Percentiles rank a stretch among this genome's conserved stretches.
Conservation (phyloP, 257 asterid species). For the Scutellaria galericulata region DNA sequence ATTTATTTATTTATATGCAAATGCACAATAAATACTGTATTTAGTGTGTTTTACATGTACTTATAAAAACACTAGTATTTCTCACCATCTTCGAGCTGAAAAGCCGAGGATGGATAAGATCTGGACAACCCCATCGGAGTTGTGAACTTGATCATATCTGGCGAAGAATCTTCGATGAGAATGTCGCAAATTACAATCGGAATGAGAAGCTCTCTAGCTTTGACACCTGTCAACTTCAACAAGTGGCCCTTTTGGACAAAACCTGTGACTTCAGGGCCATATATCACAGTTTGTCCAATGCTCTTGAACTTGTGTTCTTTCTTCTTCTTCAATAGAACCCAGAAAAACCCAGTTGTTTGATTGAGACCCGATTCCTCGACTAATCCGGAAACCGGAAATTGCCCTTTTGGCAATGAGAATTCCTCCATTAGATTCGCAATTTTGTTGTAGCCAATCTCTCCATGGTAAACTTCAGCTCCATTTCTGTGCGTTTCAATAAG, state of each 20-base stretch:
- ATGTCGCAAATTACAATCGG: constrained; percentile 47
- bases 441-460: constrained; percentile 46
- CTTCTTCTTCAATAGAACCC: constrained; percentile 49
- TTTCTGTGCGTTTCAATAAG: constrained; percentile 41
- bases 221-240: constrained; percentile 53
- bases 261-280: constrained; percentile 46
- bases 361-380: constrained; percentile 48
- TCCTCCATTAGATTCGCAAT: constrained; percentile 38
- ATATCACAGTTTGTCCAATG: constrained; percentile 47
- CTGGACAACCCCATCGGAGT: constrained; percentile 46
- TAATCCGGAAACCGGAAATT: constrained; percentile 43
- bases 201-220: constrained; percentile 50
- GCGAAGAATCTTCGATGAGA: constrained; percentile 37
- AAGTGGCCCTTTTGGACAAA: constrained; percentile 50
- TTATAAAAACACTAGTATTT: not conserved
- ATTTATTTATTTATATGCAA: too few species aligned
- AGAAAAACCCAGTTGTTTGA: constrained; percentile 48
- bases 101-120: constrained; percentile 48
- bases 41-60: too few species aligned
- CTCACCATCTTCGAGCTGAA: constrained; percentile 34
- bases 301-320: constrained; percentile 43
- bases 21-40: too few species aligned
- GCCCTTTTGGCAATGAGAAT: constrained; percentile 47
- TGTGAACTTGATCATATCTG: constrained; percentile 44
- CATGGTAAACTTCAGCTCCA: constrained; percentile 50